phyloP scores from a whole-genome alignment of 768 basidiomycete genomes.

The Leucosporidium yakuticum region DNA sequence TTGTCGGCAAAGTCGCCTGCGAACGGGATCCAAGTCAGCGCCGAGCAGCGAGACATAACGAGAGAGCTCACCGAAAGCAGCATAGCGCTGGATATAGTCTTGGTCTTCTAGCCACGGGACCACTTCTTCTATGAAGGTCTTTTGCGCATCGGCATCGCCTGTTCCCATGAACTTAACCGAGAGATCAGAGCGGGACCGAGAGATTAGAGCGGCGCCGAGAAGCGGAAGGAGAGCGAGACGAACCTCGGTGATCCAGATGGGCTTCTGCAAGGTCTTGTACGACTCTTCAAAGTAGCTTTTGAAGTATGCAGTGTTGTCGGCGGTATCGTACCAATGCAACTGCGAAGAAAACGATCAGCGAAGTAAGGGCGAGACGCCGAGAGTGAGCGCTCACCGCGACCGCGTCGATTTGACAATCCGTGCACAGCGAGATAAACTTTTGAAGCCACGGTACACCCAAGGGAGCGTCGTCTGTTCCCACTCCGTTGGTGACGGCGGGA shows the following conservation, averaged over 20 bases:
- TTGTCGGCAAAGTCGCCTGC: too few species aligned
- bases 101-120: conserved; percentile 14
- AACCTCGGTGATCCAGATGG: conserved; percentile 7
- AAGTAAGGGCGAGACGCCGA: too few species aligned
- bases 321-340: conserved; percentile 8
- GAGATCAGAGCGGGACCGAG: too few species aligned
- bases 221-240: neutral
- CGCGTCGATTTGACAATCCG: conserved; percentile 19
- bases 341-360: neutral
- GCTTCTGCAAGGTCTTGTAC: neutral
- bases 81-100: conserved; percentile 24
- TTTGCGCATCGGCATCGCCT: conserved; percentile 16
- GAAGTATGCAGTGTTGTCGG: conserved; percentile 48
- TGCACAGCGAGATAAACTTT: conserved; percentile 9
- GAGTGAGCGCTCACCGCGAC: conserved; percentile 1
- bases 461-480: neutral
- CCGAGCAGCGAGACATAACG: neutral
- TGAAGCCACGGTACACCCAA: neutral
- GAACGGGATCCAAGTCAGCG: neutral
- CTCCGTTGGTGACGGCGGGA: conserved; percentile 28
- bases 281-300: conserved; percentile 41
- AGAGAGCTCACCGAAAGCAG: conserved; percentile 21
- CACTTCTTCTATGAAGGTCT: conserved; percentile 21
- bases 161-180: conserved; percentile 18
- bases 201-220: too few species aligned